Evolutionary conservation across 2,329 filamentous ascomycete species (phyloP), one percentile per base, ranked within the genome.

Genomic region (Colletotrichum graminicola): DNA sequence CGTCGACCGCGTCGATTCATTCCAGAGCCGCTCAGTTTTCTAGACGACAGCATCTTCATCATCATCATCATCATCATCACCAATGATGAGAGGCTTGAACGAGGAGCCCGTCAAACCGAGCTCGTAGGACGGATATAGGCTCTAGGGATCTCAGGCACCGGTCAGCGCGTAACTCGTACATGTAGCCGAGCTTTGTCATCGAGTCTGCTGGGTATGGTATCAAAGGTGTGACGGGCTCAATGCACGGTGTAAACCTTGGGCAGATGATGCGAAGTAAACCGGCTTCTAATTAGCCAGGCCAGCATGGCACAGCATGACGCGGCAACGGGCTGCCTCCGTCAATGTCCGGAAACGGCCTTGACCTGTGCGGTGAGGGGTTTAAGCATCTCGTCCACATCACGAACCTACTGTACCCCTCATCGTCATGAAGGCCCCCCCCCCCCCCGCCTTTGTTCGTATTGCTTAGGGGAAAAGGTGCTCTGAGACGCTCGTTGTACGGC

Each of bases 401-500:
- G 66, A 59, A 63, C 59, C 51, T 47, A 56, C 12, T 8, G 18
- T 2, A 45, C 12, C 16, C 41, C 6, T 63, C 65, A 63, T 39
- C 4, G 41, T 18, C 39, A n/a, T n/a, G n/a, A 11, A 21, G 59
- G 18, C 18, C 49, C 14, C n/a, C 32, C 43, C 18, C 43, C 18
- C 2, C 0, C 18, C 29, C 29, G 29, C 29, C 16, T 23, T 29
- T 23, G 41, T 34, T 12, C n/a, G 11, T 21, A 63, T 65, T 34
- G 39, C 45, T 36, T 55, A 10, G 43, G 16, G 6, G 10, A n/a
- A 45, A 45, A 21, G 21, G 51, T 45, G n/a, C 52, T 57, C 45
- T 54, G 52, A 66, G 66, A 69, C 62, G 65, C 34, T 26, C 43
- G 54, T 54, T 45, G 61, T 61, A 65, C 61, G 11, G 11, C 11